Conservation (phyloP, 176 grass and related monocot species). For the Areca catechu region DNA sequence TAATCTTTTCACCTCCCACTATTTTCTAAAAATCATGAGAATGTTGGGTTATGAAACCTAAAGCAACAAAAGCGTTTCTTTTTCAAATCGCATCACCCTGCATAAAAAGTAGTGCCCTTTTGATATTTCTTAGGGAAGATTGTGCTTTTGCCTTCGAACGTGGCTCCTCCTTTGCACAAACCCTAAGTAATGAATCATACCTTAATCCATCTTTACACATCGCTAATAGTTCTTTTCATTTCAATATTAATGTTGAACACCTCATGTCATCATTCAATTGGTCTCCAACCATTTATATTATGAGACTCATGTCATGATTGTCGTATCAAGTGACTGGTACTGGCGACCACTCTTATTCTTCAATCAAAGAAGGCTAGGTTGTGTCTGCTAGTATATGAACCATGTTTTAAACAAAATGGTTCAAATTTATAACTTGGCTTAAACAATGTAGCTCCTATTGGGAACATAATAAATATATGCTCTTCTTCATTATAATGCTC, state of each 20-base stretch:
- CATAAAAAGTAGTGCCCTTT: slow-evolving; percentile 48
- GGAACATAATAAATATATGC: too few relatives aligned
- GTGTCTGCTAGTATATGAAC: slow-evolving; percentile 5
- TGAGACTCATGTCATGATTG: background rate
- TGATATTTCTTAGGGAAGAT: too few relatives aligned
- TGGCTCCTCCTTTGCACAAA: slow-evolving; percentile 40
- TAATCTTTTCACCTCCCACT: slow-evolving; percentile 62
- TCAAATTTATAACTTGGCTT: background rate
- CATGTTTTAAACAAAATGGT: background rate
- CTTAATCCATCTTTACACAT: slow-evolving; percentile 16
- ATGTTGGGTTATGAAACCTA: slow-evolving; percentile 70
- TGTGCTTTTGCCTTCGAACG: slow-evolving; percentile 66
- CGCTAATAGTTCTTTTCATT: too few relatives aligned
- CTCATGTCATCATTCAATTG: slow-evolving; percentile 14
- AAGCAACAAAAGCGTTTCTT: slow-evolving; percentile 33
- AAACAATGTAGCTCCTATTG: background rate
- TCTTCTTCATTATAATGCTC: too few relatives aligned
- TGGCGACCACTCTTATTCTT: background rate
- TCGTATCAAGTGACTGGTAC: background rate
- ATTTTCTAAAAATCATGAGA: slow-evolving; percentile 36
- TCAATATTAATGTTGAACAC: background rate
- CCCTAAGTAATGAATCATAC: slow-evolving; percentile 35
- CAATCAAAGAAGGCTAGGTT: slow-evolving; percentile 6
- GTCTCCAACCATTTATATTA: background rate
- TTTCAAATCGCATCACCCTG: slow-evolving; percentile 73